Base-by-base conservation (phyloP, 2,329 filamentous ascomycete species). In the Cladorrhinum sp. region DNA sequence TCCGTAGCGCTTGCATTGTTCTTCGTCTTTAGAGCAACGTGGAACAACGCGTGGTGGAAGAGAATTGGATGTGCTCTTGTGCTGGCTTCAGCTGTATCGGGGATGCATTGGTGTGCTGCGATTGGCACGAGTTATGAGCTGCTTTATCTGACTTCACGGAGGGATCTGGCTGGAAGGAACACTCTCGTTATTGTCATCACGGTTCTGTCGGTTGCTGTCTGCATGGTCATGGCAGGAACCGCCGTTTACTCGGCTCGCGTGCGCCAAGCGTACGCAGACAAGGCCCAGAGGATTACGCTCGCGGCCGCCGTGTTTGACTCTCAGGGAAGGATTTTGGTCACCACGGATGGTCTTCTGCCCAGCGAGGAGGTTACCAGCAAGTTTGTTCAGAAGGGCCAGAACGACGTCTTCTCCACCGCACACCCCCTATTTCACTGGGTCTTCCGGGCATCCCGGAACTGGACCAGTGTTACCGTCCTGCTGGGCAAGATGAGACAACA, bases 401-500 rank as follows among this genome's bases (percentile, higher is more conserved):
- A 87, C 62, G 91, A 96, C 62, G 84, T 87, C 13, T 93, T 96
- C 68, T 86, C 86, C 59, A 86, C 86, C 23, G 84, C 85, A 0
- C 91, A 96, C 70, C 85, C 90, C 0, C 85, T 93, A 1, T 96
- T 95, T 73, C 85, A 92, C 54, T 96, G 92, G 92, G 88, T 95
- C 69, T 96, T 90, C 70, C 85, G 90, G 59, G 90, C 91, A 2
- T 91, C 90, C 6, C 83, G 87, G 61, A 89, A 92, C 72, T 96
- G 92, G 92, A 71, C 76, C 7, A 82, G 85, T 45, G 81, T 96
- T 24, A 80, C 80, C 58, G 83, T 85, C 50, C 78, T 95, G 4
- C 79, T 96, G 23, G 83, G 84, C 6, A 83, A 83, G 48, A 96
- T 96, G 88, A 82, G 82, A 57, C 80, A 79, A 41, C 90, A 95